Evolutionary conservation across 2,329 filamentous ascomycete genomes (phyloP), one percentile per base, ranked within the genome.

Genomic region (Magnaporthiopsis incrustans): DNA sequence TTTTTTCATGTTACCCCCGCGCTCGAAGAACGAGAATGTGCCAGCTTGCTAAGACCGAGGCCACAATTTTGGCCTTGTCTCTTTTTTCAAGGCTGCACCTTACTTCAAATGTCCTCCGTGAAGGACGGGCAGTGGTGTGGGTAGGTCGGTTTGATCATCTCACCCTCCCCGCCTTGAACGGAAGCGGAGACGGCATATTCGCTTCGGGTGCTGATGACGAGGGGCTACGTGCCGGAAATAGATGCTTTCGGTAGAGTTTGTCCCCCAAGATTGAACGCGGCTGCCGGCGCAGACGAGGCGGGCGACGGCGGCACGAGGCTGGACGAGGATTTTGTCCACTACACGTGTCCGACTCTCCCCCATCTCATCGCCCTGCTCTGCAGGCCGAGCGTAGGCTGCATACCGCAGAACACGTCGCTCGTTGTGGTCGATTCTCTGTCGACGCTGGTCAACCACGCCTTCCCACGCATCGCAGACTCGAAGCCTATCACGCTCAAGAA

Each of bases 371-470:
- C 91, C 14, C 77, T 97, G 35, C 78, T 96, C 58, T 82, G 87
- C 62, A 84, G 87, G 63, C 85, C 89, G n/a, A 85, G 87, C 1
- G 71, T 81, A 2, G 76, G 77, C 12, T 87, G 90, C 66, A 84
- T 92, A 61, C 85, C 89, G 1, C 65, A 74, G 30, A 79, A 81
- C 35, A 88, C 89, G 14, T 82, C 83, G 30, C 79, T 97, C 1
- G 76, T 97, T 53, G 80, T 97, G 15, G 79, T 97, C 67, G 92
- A 96, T 73, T 88, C 88, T 3, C 77, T 96, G 26, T 92, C 92
- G 8, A 86, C 87, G 10, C 80, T 95, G 32, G 81, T 97, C 65
- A 90, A 90, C 68, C 84, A 87, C 63, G 87, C 91, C 38, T 92
- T 96, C 66, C 90, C 90, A 25, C 87, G 86, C 66, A 50, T 73